Percentiles rank a stretch among this genome's conserved stretches.
phyloP scores from a whole-genome alignment of 352 stramenopile genomes.

The Phytophthora colocasiae region DNA sequence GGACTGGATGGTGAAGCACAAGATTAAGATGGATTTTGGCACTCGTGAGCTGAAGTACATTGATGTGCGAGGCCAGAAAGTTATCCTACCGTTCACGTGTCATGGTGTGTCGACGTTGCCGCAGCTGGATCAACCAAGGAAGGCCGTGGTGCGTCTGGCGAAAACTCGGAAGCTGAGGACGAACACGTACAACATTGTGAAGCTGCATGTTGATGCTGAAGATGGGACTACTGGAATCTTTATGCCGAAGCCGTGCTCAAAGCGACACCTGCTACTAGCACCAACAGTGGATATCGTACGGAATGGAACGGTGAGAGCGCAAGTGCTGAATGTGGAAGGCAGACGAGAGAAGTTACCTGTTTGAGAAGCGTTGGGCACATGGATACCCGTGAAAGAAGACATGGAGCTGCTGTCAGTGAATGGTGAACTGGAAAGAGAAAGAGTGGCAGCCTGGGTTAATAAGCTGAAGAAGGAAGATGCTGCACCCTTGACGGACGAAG shows the following conservation, averaged over 20 bases:
- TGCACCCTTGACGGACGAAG: neutral
- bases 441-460: neutral
- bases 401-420: neutral
- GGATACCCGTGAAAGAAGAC: neutral
- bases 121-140: no score
- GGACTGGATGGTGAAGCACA: no score
- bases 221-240: slow-evolving; percentile 18
- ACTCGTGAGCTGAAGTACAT: neutral
- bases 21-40: no score
- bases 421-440: neutral
- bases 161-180: slow-evolving; percentile 13
- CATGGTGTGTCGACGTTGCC: neutral
- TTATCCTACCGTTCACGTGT: neutral
- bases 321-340: slow-evolving; percentile 28
- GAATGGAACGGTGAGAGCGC: neutral
- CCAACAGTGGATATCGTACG: slow-evolving; percentile 7
- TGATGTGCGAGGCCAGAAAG: neutral
- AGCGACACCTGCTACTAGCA: slow-evolving; percentile 15
- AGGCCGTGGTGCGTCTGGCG: neutral
- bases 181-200: slow-evolving; percentile 2
- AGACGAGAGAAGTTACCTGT: neutral
- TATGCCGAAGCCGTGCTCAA: neutral
- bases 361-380: neutral
- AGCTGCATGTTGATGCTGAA: neutral
- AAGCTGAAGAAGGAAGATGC: slow-evolving; percentile 2